Base-by-base conservation (phyloP, 1,139 yeast species). In the Saccharomycopsis crataegensis region DNA sequence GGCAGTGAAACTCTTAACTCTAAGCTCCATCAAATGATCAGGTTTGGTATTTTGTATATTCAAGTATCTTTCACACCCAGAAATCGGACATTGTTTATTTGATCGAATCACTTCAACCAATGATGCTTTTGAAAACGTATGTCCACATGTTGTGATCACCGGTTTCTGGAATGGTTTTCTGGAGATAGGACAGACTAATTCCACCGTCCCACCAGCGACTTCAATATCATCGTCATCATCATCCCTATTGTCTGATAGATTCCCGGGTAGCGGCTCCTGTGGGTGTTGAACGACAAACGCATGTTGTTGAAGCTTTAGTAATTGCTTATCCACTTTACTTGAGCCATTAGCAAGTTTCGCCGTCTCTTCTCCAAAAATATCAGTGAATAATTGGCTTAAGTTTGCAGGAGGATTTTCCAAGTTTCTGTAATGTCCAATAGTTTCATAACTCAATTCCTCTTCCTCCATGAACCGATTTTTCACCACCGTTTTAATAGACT, bases 151-250 rank as follows among this genome's bases (percentile, higher is more conserved):
- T 5, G 85, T 79, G 32, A 70, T 74, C 61, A 78, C 71, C 1
- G 94, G 93, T 2, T 68, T 67, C 34, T 64, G 69, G 64, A 77
- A 83, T 43, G 69, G 65, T 55, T 74, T 70, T 58, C 77, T 65
- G 0, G 89, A 79, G 11, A 85, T 71, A 0, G 93, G 91, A 64
- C 89, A 88, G 43, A 72, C 74, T 53, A 86, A 65, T 46, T 82
- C 79, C 17, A 86, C 71, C 51, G 71, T 78, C 42, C 93, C 93
- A 51, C 93, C 94, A 2, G 79, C 79, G 5, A 84, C 75, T 46
- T 74, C 77, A 44, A 84, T 55, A 17, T 82, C 88, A 11, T 79
- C 84, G 38, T 79, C 84, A 16, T 70, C 78, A 5, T 64, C 71
- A 31, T 70, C 77, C 1, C 64, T 69, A 8, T 61, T 62, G 1